Percentiles rank a stretch among this genome's conserved stretches.
Conservation (phyloP, 176 grass and related monocot species). For the Oryza glumipatula region DNA sequence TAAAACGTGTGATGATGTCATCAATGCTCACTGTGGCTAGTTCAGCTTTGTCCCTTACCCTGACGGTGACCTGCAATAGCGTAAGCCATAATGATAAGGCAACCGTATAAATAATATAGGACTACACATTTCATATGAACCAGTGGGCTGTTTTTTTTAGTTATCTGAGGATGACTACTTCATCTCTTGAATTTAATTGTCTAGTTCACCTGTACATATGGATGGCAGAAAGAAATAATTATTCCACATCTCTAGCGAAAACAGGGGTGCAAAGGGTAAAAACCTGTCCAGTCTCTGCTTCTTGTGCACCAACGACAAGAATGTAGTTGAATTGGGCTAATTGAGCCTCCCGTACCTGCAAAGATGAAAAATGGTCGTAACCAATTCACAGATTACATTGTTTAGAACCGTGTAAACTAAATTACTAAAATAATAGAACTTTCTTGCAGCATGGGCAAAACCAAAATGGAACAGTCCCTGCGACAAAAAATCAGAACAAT, state of each 20-base stretch:
- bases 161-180: background rate
- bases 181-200: background rate
- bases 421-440: background rate
- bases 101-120: background rate
- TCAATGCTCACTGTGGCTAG: conserved; percentile 57
- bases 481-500: conserved; percentile 11
- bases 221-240: background rate
- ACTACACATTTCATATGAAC: background rate
- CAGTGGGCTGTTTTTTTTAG: no score
- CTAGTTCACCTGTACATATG: background rate
- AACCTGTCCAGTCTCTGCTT: conserved; percentile 79
- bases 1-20: conserved; percentile 61
- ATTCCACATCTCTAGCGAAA: background rate
- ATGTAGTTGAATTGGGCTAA: conserved; percentile 94
- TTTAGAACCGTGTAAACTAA: background rate
- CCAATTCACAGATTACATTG: conserved; percentile 21
- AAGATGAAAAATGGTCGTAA: conserved; percentile 22
- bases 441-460: background rate
- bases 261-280: background rate
- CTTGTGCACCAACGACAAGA: conserved; percentile 90
- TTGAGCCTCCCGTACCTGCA: conserved; percentile 91
- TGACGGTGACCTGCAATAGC: conserved; percentile 67
- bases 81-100: background rate
- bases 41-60: conserved; percentile 77
- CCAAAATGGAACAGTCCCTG: background rate